Evolutionary conservation across 306 rosid genomes (phyloP), one percentile per base, ranked within the genome.

Genomic region (Luffa acutangula): DNA sequence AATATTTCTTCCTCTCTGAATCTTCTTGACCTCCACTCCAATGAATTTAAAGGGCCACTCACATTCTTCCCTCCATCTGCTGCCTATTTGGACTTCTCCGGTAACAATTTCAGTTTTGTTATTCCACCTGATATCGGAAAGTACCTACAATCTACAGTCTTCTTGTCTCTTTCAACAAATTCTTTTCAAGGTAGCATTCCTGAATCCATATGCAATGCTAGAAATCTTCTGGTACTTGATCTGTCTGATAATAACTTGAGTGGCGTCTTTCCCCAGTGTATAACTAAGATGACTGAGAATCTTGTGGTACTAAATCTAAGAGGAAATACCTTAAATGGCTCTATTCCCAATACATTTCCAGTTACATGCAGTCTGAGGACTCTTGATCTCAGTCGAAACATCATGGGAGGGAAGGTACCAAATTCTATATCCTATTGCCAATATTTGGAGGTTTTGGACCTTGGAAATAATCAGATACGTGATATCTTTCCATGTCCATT

Each of bases 21-120:
- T 3, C 0, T 84, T 42, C 71, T 86, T 12, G 91, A 86, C 81
- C 82, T 88, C 21, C 91, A 84, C 46, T 76, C 72, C 25, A 88
- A 88, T 73, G 33, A 69, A 21, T n/a, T 88, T n/a, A 37, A 59
- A 0, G 91, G 86, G 1, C 63, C 42, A 21, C 36, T 88, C 0
- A 80, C 85, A 1, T 0, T 4, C 21, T n/a, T 70, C 15, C 59
- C 85, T 20, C 10, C 3, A 46, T 0, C 0, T 0, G 43, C 13
- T 25, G 2, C 6, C 42, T 82, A 80, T 58, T 0, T 85, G 46
- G 91, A 80, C 75, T 84, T 79, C 10, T 86, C 91, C 0, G 6
- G 0, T 1, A 86, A 88, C 18, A 76, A 20, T 0, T 87, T 87
- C 21, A 60, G 56, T 57, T 83, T 84, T 56, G 3, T 5, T 6